Base-by-base conservation (phyloP, 768 basidiomycete species). In the Tylopilus balloui region DNA sequence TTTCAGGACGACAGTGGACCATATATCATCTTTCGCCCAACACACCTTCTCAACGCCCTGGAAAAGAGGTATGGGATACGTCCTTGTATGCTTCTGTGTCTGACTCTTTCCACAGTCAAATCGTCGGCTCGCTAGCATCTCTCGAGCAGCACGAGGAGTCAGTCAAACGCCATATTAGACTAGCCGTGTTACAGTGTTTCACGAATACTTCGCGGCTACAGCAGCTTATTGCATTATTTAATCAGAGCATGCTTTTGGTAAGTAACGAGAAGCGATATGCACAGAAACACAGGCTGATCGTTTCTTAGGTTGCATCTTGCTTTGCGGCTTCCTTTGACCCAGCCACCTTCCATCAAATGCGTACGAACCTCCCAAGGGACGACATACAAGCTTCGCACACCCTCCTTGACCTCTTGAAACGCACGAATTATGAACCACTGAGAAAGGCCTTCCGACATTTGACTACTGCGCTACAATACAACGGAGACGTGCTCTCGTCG, bases 11-110 rank as follows among this genome's bases (percentile, higher is more conserved):
- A 54, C 27, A 47, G 56, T 32, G 73, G 72, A 11, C 71, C 79
- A n/a, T 59, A 68, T 9, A 51, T 74, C 29, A 68, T 83, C 28
- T 65, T 80, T 42, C 69, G 61, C 19, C 78, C 81, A 7, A 64
- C 67, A 17, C 67, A 72, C 32, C 67, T 83, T 38, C 55, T 64
- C 34, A 54, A 58, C 6, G 62, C 69, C 5, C 43, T 79, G 36
- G 52, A 63, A 52, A 64, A 69, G 38, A 79, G 76, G 79, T 77
- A 62, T 44, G 66, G 12, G 4, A 6, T 35, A 17, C 53, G 2
- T n/a, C 10, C 37, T n/a, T 47, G 10, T 39, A 40, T 11, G 12
- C 5, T 32, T 21, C 23, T 27, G 6, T 39, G 35, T 39, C 36
- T 47, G 29, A 50, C 42, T 24, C 35, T 37, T 32, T 53, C 39